Evolutionary conservation across 139 green algal species (phyloP).

Genomic region (Closterium sp.): DNA sequence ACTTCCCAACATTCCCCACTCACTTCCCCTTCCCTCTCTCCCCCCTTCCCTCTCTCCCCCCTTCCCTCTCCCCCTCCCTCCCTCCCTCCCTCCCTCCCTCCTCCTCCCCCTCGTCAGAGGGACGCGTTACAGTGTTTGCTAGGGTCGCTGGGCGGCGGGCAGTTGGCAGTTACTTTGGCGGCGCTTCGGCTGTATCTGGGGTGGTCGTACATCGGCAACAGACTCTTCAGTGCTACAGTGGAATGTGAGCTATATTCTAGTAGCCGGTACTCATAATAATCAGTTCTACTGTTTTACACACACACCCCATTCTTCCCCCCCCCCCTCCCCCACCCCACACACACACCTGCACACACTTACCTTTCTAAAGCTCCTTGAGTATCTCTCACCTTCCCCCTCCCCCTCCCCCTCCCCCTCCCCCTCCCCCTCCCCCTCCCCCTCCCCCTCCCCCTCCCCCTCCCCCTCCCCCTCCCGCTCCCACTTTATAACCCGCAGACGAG

Average conservation of each 20-base stretch:
- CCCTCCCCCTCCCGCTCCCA: background rate
- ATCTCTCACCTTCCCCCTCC: background rate
- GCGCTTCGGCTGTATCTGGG: constrained; percentile 79
- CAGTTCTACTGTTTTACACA: too few relatives aligned
- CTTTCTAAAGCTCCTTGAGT: too few relatives aligned
- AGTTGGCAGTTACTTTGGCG: constrained; percentile 73
- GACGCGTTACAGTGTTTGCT: constrained; percentile 37
- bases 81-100: background rate
- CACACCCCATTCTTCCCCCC: too few relatives aligned
- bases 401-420: too few relatives aligned
- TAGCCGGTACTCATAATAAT: background rate
- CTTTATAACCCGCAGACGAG: constrained; percentile 62
- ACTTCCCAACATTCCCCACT: too few relatives aligned
- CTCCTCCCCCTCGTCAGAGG: constrained; percentile 1
- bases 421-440: too few relatives aligned
- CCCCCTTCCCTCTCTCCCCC: too few relatives aligned
- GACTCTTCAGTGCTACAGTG: constrained; percentile 78
- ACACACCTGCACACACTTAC: too few relatives aligned
- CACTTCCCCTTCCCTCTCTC: too few relatives aligned
- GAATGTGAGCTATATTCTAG: constrained; percentile 59
- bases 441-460: too few relatives aligned
- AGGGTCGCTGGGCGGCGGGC: constrained; percentile 51
- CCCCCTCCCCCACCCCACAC: background rate
- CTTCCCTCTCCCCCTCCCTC: background rate
- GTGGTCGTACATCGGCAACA: constrained; percentile 90